Percentiles rank a stretch among this genome's conserved stretches.
Conservation (phyloP, 1,284 basidiomycete species). For the Entoloma clypeatum region DNA sequence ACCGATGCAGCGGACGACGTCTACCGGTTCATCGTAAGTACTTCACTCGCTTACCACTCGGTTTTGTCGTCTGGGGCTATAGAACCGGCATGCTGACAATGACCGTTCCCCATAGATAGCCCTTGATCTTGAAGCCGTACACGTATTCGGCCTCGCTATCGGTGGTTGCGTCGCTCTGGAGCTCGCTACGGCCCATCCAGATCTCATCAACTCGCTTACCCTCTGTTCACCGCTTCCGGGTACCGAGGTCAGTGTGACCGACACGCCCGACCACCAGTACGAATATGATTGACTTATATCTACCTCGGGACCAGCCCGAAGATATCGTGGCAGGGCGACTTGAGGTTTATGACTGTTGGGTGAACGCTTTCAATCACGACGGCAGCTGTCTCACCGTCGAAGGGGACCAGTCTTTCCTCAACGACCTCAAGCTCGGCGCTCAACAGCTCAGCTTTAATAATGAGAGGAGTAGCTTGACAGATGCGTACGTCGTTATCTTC, state of each 20-base stretch:
- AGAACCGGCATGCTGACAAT: neutral
- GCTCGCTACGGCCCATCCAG: slow-evolving; percentile 30
- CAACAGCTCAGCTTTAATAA: slow-evolving; percentile 36
- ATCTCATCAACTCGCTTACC: slow-evolving; percentile 33
- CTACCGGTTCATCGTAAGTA: slow-evolving; percentile 20
- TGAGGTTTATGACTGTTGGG: slow-evolving; percentile 35
- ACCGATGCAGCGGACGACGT: slow-evolving; percentile 22
- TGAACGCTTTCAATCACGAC: slow-evolving; percentile 21
- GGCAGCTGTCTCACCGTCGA: slow-evolving; percentile 9
- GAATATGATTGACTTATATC: too few species aligned
- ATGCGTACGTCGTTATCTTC: slow-evolving; percentile 27
- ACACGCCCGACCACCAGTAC: too few species aligned
- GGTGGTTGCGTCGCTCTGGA: slow-evolving; percentile 35
- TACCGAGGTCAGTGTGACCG: slow-evolving; percentile 28
- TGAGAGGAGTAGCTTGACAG: slow-evolving; percentile 24
- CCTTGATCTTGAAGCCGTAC: slow-evolving; percentile 31
- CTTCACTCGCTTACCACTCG: neutral
- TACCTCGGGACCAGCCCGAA: too few species aligned
- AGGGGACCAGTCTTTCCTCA: slow-evolving; percentile 18
- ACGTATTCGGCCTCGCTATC: slow-evolving; percentile 37
- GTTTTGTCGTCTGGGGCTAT: neutral
- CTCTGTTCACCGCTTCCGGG: slow-evolving; percentile 35
- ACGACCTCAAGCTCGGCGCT: slow-evolving; percentile 32
- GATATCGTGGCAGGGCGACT: slow-evolving; percentile 32
- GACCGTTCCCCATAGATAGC: slow-evolving; percentile 26